These are phyloP conservation scores for Phaeophleospora eucalypticola DNA, from an alignment of 2,329 filamentous ascomycete genomes.

Conservation along the genomic window DNA sequence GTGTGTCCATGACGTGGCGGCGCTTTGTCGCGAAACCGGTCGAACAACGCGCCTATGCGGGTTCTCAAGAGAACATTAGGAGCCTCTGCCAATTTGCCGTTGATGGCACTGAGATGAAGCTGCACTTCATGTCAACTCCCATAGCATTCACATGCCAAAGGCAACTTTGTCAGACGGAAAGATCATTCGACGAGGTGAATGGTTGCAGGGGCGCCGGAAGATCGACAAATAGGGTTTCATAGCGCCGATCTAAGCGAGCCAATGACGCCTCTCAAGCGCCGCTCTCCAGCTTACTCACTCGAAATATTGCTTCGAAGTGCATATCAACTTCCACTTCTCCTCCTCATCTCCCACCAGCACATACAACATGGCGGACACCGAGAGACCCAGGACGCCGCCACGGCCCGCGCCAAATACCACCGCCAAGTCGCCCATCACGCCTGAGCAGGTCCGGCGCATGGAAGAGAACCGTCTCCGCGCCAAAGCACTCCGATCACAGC, in stretches of 20 bases:
- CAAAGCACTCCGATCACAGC: conserved; percentile 76
- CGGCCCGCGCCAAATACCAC: conserved; percentile 38
- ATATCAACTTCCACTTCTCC: neutral
- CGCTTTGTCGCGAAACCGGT: neutral
- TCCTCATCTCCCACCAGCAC: neutral
- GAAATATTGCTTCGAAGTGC: too few species aligned
- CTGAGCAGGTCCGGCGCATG: conserved; percentile 58
- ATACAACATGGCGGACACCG: conserved; percentile 33
- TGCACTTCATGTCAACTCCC: too few species aligned
- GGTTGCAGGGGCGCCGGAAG: neutral
- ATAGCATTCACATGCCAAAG: too few species aligned
- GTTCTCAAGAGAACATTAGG: too few species aligned
- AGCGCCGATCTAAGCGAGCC: neutral
- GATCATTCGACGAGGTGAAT: neutral
- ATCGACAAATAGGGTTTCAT: neutral
- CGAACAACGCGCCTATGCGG: too few species aligned
- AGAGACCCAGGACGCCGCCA: conserved; percentile 48
- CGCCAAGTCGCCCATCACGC: conserved; percentile 48
- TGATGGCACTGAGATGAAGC: too few species aligned
- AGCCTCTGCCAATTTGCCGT: too few species aligned
- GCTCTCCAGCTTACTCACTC: too few species aligned
- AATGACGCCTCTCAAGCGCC: neutral
- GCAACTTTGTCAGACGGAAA: neutral
- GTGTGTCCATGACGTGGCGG: neutral
- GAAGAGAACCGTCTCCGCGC: conserved; percentile 84